phyloP scores from a whole-genome alignment of 257 asterid species.

The Rhazya stricta region DNA sequence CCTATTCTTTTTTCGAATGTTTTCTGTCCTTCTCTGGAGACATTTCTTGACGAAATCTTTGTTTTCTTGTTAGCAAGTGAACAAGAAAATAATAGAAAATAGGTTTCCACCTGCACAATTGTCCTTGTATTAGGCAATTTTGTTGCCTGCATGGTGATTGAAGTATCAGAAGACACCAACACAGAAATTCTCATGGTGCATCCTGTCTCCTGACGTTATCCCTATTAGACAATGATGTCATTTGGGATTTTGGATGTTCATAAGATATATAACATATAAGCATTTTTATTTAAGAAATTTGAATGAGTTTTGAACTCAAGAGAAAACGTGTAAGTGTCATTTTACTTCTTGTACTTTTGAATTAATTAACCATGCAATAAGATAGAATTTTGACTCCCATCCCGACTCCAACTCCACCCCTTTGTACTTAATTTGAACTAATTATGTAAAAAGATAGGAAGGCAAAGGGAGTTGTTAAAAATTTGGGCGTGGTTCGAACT shows the following conservation, averaged over 20 bases:
- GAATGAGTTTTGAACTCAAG: not conserved
- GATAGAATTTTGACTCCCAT: too few species aligned
- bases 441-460: too few species aligned
- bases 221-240: not conserved
- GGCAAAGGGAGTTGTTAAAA: too few species aligned
- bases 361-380: not conserved
- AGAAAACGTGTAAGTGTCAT: too few species aligned
- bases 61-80: conserved; percentile 16
- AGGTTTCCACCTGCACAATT: conserved; percentile 7
- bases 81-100: not conserved
- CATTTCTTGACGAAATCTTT: not conserved
- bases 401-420: too few species aligned
- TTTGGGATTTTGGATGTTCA: not conserved
- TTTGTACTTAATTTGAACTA: too few species aligned
- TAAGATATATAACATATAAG: too few species aligned
- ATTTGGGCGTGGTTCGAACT: too few species aligned
- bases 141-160: conserved; percentile 1
- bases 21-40: not conserved
- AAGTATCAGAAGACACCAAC: conserved; percentile 1
- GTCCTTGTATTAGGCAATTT: conserved; percentile 9
- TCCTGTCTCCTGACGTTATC: not conserved
- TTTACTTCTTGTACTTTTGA: not conserved
- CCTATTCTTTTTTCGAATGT: not conserved
- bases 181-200: not conserved
- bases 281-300: too few species aligned